Evolutionary conservation across 1,284 basidiomycete species (phyloP), one percentile per base, ranked within the genome.

Genomic region (Farysia itapuensis): DNA sequence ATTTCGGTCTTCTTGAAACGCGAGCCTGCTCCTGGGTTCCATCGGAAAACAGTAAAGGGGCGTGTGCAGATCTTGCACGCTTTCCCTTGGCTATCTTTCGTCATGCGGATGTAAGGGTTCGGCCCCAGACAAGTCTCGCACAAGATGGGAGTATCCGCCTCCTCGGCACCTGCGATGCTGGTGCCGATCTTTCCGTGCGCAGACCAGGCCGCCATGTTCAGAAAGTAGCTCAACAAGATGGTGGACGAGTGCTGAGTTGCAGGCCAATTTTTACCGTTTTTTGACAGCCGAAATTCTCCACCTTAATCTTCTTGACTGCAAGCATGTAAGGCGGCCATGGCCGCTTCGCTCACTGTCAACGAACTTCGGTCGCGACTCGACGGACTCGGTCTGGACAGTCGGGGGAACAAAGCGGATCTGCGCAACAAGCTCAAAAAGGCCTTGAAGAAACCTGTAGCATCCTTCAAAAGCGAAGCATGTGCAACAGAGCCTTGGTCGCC

Each of bases 1-100:
- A 98, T 87, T 58, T 97, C 94, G 4, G 95, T 99, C 67, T 91
- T 90, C 81, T 98, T 98, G 84, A 86, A 95, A 30, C 95, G 86
- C 75, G 86, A 88, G 31, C 92, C 94, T 13, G 78, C 73, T 39
- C 95, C 95, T 2, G 95, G 93, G 71, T 96, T 94, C 95, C 95
- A 98, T 35, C 92, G 86, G 79, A 98, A 99, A 64, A 97, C 89
- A 41, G 93, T 96, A 79, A 95, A 96, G 5, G 92, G 79, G 54
- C 43, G 76, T 88, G 33, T 93, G 84, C 95, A 99, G 52, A 95
- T 89, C 47, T 53, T 60, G 50, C 95, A 98, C 40, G 92, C 90
- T 35, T 89, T 85, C 9, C 92, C 95, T 64, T 89, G 92, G 72
- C 92, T 87, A 82, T 98, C 94, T 78, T 97, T 96, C 13, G 89